Evolutionary conservation across 176 grass and related monocot species (phyloP), one percentile per base, ranked within the genome.

Genomic region (Zizania latifolia): DNA sequence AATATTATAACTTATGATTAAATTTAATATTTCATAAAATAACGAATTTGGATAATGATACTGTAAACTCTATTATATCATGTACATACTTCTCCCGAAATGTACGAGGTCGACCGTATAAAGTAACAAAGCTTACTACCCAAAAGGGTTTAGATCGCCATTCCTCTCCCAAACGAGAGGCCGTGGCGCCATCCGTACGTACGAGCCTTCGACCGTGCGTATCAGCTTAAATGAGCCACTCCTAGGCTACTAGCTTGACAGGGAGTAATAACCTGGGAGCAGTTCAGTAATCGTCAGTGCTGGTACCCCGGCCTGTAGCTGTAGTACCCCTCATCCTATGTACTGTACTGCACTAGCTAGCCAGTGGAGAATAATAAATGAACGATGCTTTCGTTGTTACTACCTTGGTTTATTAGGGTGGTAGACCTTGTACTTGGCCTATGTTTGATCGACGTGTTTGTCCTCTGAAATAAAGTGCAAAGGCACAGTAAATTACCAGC

Each of bases 101-200:
- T n/a, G n/a, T n/a, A n/a, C n/a, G n/a, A n/a, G n/a, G n/a, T n/a
- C n/a, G n/a, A n/a, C n/a, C n/a, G n/a, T n/a, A n/a, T n/a, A n/a
- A n/a, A n/a, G n/a, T n/a, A n/a, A n/a, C n/a, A n/a, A n/a, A n/a
- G n/a, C n/a, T n/a, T n/a, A n/a, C n/a, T n/a, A n/a, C n/a, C n/a
- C n/a, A n/a, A n/a, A n/a, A n/a, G n/a, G n/a, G n/a, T n/a, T n/a
- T n/a, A 9, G 8, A 19, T 33, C 30, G 22, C 27, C 24, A 75
- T 70, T 58, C 72, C 48, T 51, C 62, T 34, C 17, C 72, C 58
- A 46, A 75, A 87, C 32, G 78, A 72, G 65, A 45, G 85, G 78
- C 39, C 9, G 56, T 38, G 17, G 66, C 50, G 66, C 3, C 37
- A 1, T 65, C 84, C 78, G 84, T 82, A 82, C 78, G 0, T 0